Percentiles rank a stretch among this genome's conserved stretches.
phyloP scores from a whole-genome alignment of 2,329 filamentous ascomycete genomes.

The Aspergillus carbonarius region DNA sequence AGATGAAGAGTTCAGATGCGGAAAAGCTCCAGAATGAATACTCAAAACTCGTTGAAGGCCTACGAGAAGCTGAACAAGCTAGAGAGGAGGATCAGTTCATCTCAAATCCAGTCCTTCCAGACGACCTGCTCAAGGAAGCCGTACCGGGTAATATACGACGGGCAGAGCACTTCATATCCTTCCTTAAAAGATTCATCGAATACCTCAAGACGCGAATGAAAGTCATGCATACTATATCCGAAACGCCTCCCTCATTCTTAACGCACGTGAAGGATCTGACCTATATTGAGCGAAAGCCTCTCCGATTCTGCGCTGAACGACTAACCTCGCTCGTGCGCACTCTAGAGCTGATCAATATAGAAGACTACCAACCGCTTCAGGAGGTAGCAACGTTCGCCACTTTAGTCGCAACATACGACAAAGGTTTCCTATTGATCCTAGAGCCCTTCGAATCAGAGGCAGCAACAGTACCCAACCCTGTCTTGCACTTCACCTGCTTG shows the following conservation, averaged over 20 bases:
- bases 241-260: constrained; percentile 92
- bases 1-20: constrained; percentile 95
- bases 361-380: constrained; percentile 95
- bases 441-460: constrained; percentile 96
- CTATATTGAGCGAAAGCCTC: constrained; percentile 94
- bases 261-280: constrained; percentile 92
- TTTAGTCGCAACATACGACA: constrained; percentile 93
- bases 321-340: constrained; percentile 92
- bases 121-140: constrained; percentile 91
- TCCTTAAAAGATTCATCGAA: constrained; percentile 94
- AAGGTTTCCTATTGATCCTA: constrained; percentile 91
- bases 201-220: constrained; percentile 99
- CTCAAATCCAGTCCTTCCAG: constrained; percentile 89
- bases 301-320: constrained; percentile 89
- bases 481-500: constrained; percentile 95
- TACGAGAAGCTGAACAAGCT: constrained; percentile 83
- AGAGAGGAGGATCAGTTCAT: constrained; percentile 95
- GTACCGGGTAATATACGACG: constrained; percentile 94
- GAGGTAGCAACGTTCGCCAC: constrained; percentile 98
- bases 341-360: constrained; percentile 92
- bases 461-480: constrained; percentile 90
- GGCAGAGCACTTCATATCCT: constrained; percentile 93
- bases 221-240: constrained; percentile 93
- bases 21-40: constrained; percentile 95
- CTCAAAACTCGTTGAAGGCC: constrained; percentile 86